These are phyloP conservation scores for Xylariomycetidae sp. DNA, from an alignment of 2,329 filamentous ascomycete genomes.

Conservation along the genomic window DNA sequence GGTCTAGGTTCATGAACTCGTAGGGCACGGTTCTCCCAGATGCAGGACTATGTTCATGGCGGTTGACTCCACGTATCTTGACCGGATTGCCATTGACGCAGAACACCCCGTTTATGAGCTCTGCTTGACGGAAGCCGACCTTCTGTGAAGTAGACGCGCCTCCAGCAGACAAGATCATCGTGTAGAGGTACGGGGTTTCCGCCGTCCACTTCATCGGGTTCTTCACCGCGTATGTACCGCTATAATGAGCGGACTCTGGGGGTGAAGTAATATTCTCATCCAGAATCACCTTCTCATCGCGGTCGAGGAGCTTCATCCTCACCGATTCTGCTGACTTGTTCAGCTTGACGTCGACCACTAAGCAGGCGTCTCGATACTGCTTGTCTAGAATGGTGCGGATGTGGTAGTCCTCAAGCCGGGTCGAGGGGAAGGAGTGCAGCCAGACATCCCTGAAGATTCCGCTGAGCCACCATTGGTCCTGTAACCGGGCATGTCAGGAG, in stretches of 20 bases:
- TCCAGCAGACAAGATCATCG: slow-evolving; percentile 33
- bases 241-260: slow-evolving; percentile 35
- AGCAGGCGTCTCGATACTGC: slow-evolving; percentile 45
- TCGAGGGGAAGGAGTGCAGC: slow-evolving; percentile 54
- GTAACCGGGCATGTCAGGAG: neutral
- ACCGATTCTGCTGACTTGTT: slow-evolving; percentile 26
- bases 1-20: slow-evolving; percentile 53
- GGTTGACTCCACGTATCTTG: slow-evolving; percentile 62
- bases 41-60: slow-evolving; percentile 63
- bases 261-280: slow-evolving; percentile 17
- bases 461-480: slow-evolving; percentile 64
- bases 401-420: slow-evolving; percentile 49
- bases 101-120: slow-evolving; percentile 55
- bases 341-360: slow-evolving; percentile 41
- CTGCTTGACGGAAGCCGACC: slow-evolving; percentile 58
- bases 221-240: slow-evolving; percentile 27
- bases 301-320: slow-evolving; percentile 31
- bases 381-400: slow-evolving; percentile 50
- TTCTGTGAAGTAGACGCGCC: slow-evolving; percentile 41
- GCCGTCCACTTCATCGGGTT: slow-evolving; percentile 62
- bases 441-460: slow-evolving; percentile 66
- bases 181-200: slow-evolving; percentile 59
- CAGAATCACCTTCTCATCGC: slow-evolving; percentile 23
- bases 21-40: slow-evolving; percentile 57
- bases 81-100: slow-evolving; percentile 60